phyloP scores from a whole-genome alignment of 2,329 filamentous ascomycete genomes.

The Iodosphaeria phyllophila region DNA sequence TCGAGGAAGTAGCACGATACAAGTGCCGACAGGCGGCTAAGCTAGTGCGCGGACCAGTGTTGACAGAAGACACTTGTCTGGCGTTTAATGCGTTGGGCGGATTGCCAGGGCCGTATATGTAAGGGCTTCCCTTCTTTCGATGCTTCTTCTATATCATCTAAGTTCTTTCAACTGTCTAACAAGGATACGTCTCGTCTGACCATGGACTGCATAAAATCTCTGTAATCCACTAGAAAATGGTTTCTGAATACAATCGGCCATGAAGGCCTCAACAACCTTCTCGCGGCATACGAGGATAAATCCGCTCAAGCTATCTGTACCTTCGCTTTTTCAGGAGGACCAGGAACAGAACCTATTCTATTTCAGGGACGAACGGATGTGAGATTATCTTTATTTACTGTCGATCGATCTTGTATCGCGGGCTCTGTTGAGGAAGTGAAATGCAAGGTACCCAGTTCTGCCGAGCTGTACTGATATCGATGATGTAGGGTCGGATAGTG shows the following conservation, averaged over 20 bases:
- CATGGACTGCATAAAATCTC: too few relatives aligned
- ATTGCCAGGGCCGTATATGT: conserved; percentile 96
- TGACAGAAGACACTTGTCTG: conserved; percentile 90
- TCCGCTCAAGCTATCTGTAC: conserved; percentile 87
- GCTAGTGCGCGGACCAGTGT: conserved; percentile 52
- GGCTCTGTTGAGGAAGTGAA: too few relatives aligned
- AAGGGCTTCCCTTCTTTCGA: conserved; percentile 9
- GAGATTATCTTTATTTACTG: conserved; percentile 46
- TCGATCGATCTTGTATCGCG: conserved; percentile 16
- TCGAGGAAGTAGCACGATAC: conserved; percentile 78
- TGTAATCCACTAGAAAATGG: too few relatives aligned
- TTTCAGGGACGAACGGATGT: conserved; percentile 85
- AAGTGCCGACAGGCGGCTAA: conserved; percentile 76
- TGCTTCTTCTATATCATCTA: background rate
- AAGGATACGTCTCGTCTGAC: too few relatives aligned
- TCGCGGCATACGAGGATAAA: conserved; percentile 79
- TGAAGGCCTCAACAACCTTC: conserved; percentile 72
- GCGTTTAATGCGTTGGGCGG: conserved; percentile 82
- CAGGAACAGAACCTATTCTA: conserved; percentile 63
- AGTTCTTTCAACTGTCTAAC: too few relatives aligned
- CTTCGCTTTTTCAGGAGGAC: conserved; percentile 79
- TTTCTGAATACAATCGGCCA: conserved; percentile 75
- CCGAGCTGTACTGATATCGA: too few relatives aligned
- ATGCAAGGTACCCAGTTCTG: too few relatives aligned
- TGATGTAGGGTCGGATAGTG: too few relatives aligned